Evolutionary conservation across 225 moss, liverwort and hornwort genomes (phyloP), one percentile per base, ranked within the genome.

Genomic region (Pseudisothecium myosuroides): DNA sequence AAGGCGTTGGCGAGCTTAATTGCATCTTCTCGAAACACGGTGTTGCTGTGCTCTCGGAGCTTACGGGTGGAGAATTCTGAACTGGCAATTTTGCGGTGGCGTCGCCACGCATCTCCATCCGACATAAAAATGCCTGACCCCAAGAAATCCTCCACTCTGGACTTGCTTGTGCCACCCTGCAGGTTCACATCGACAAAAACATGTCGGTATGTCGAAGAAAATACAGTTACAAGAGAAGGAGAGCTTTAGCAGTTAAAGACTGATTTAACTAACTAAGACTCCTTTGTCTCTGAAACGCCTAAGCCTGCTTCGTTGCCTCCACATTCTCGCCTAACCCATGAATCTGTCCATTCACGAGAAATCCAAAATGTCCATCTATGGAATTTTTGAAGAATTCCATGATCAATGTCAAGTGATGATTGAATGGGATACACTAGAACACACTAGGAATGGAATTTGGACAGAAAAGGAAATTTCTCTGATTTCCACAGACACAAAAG

Each of bases 61-160:
- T 96, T 97, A 26, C 94, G 92, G 22, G 95, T 96, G 5, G 97
- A 93, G 67, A 98, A 98, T 88, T 98, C 96, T 31, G 93, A n/a
- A 31, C 94, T 95, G 15, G 95, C 95, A 83, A 96, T 93, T 87
- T 94, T 96, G 43, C 98, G 94, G 81, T 98, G 97, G 64, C 96
- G 96, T 73, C 92, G 89, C 97, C 97, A 98, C 52, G 86, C 71
- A 5, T 92, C 85, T 58, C 96, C 96, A 90, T 97, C 93, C 17
- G 84, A 69, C 89, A 89, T 87, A 84, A 97, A 95, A 67, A 98
- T 81, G 76, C 97, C 98, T 4, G 66, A 64, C 31, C 97, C 98
- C 36, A 96, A 50, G 69, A 96, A 85, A 81, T 90, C 92, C 65
- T 37, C 80, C 2, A 91, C 0, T 49, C 80, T 69, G 17, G 17